Conservation (phyloP, 2,329 filamentous ascomycete genomes). For the Alternaria novae-zelandiae region DNA sequence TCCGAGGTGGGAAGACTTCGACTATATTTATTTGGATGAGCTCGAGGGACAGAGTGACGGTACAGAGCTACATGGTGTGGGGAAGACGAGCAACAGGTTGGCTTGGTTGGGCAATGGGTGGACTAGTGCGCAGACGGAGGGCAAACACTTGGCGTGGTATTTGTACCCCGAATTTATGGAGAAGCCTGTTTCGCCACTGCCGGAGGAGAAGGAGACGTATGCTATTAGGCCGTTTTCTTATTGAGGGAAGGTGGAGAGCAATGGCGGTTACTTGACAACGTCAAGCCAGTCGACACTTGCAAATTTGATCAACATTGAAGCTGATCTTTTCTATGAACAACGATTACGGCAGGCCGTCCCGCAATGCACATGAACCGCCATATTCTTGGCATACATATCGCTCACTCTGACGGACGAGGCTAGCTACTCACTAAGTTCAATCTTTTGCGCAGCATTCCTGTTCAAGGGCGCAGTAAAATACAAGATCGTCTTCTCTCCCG, state of each 20-base stretch:
- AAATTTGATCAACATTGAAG: neutral
- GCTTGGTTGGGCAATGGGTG: slow-evolving; percentile 45
- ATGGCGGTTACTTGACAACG: neutral
- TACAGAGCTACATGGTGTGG: slow-evolving; percentile 10
- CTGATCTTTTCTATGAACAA: neutral
- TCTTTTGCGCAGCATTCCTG: neutral
- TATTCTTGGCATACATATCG: neutral
- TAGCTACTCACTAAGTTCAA: neutral
- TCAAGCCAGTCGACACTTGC: neutral
- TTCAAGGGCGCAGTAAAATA: neutral
- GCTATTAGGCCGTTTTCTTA: slow-evolving; percentile 47
- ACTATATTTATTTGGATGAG: slow-evolving; percentile 37
- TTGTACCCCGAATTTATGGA: slow-evolving; percentile 50
- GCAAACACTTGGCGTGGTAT: slow-evolving; percentile 51
- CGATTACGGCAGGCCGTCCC: neutral
- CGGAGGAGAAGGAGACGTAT: slow-evolving; percentile 49
- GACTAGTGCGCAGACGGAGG: slow-evolving; percentile 34
- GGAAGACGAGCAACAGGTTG: slow-evolving; percentile 34
- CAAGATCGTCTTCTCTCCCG: neutral
- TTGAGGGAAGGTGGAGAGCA: slow-evolving; percentile 11
- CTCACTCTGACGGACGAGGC: neutral
- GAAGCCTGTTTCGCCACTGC: slow-evolving; percentile 39
- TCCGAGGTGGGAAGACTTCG: slow-evolving; percentile 46
- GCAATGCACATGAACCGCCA: neutral
- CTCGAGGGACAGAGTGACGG: slow-evolving; percentile 12